Base-by-base conservation (phyloP, 2,329 filamentous ascomycete genomes). In the Cordyceps pruinosa region DNA sequence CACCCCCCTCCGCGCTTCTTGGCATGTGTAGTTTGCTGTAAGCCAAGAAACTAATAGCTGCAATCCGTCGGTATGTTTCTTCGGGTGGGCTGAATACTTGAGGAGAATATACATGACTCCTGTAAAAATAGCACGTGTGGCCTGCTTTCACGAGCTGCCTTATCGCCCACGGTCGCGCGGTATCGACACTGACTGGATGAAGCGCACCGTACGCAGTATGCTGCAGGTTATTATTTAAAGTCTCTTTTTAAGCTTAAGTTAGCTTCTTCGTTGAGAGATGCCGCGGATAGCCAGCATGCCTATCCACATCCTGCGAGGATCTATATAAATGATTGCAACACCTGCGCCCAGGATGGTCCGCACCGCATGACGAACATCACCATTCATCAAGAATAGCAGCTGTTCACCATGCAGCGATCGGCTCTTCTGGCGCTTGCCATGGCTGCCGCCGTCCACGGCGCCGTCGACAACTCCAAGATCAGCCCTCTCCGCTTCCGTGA, bases 161-260 rank as follows among this genome's bases (percentile, higher is more conserved):
- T 42, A 34, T 23, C 30, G 12, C 51, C 50, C 51, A 54, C 51
- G 51, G 51, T 54, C 51, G 37, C 51, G 51, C 51, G 51, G 51
- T 26, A 54, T 46, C 41, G 41, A 37, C 30, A 26, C 41, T 54
- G 28, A 54, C 19, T 54, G 41, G 51, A 46, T n/a, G 13, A 53
- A 34, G 5, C 37, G 4, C 10, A 17, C 17, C 6, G 37, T 9
- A 10, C 10, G 37, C 37, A 39, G 28, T 17, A 9, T 13, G 9
- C 2, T 44, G 39, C n/a, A 42, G 26, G n/a, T 5, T 1, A 25
- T 15, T n/a, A 26, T 13, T 53, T 34, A 13, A 44, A 13, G 15
- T 26, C 25, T n/a, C 19, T 44, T 17, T 9, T 53, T 52, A 53
- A 44, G 25, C 37, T 53, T 53, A 35, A 34, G 6, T 44, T 23